A percentile compares a stretch with the other conserved stretches of the same genome.
Evolutionary conservation across 2,329 filamentous ascomycete species (phyloP).

Genomic region (Lasiodiplodia theobromae): DNA sequence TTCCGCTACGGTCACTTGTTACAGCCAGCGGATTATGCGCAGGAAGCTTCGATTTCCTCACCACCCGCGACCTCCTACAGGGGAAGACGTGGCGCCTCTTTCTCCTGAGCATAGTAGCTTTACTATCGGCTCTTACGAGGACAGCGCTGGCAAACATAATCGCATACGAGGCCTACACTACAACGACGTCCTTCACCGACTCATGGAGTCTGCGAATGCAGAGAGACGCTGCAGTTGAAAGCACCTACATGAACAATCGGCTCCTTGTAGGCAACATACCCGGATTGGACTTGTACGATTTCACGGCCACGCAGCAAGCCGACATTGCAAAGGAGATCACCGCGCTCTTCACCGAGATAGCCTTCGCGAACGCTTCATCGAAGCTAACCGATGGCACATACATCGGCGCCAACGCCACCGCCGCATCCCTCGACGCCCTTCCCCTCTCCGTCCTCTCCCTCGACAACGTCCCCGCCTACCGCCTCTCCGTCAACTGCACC

Average conservation of each 20-base stretch:
- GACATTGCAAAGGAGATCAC: slow-evolving; percentile 8
- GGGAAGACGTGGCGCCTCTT: slow-evolving; percentile 27
- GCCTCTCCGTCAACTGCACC: slow-evolving; percentile 23
- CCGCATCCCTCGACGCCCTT: slow-evolving; percentile 6
- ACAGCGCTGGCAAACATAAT: slow-evolving; percentile 32
- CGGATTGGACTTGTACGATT: slow-evolving; percentile 8
- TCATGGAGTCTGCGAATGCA: not conserved
- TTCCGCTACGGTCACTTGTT: slow-evolving; percentile 28
- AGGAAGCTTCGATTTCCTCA: slow-evolving; percentile 30
- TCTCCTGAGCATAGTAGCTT: slow-evolving; percentile 15
- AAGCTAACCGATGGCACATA: slow-evolving; percentile 19
- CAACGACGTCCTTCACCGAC: not conserved
- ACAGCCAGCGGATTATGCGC: slow-evolving; percentile 29
- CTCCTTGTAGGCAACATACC: not conserved
- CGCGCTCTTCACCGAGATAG: slow-evolving; percentile 18
- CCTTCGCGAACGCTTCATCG: not conserved
- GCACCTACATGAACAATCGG: not conserved
- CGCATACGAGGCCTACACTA: slow-evolving; percentile 31
- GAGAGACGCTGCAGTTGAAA: slow-evolving; percentile 4
- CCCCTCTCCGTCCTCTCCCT: slow-evolving; percentile 19
- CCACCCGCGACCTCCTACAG: slow-evolving; percentile 26
- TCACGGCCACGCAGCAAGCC: not conserved
- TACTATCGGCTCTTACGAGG: slow-evolving; percentile 29
- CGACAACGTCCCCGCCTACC: slow-evolving; percentile 20
- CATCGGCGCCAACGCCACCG: slow-evolving; percentile 18